Conservation (phyloP, 805 yeast species). For the Yarrowia bubula region DNA sequence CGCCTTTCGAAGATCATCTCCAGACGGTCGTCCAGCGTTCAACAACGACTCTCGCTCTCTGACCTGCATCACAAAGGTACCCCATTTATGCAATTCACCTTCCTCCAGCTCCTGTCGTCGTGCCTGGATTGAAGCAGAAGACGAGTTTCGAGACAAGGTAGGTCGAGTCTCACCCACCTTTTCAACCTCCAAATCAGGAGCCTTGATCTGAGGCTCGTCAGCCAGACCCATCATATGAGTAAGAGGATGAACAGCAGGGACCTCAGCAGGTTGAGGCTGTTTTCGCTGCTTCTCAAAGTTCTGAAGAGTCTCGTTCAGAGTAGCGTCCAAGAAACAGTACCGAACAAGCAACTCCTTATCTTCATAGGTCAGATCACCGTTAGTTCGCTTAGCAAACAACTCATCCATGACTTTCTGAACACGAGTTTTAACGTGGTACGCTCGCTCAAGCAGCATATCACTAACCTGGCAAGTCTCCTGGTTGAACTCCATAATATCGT, state of each 20-base stretch:
- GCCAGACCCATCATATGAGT: constrained; percentile 27
- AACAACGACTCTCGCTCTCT: constrained; percentile 16
- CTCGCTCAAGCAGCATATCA: constrained; percentile 42
- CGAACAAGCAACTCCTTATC: constrained; percentile 76
- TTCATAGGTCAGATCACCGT: constrained; percentile 55
- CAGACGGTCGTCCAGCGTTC: constrained; percentile 43
- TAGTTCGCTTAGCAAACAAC: constrained; percentile 56
- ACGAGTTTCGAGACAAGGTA: constrained; percentile 33
- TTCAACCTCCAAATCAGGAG: constrained; percentile 13
- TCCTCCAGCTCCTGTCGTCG: constrained; percentile 84
- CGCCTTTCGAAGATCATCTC: constrained; percentile 49
- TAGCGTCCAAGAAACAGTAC: constrained; percentile 65
- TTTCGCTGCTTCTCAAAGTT: constrained; percentile 29
- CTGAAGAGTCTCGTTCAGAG: constrained; percentile 54
- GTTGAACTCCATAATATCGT: constrained; percentile 29
- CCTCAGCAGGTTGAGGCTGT: not conserved
- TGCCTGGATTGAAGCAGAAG: constrained; percentile 50
- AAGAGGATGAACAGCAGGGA: constrained; percentile 11
- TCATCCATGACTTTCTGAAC: constrained; percentile 54
- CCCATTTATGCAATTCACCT: constrained; percentile 88
- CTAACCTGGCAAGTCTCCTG: constrained; percentile 34
- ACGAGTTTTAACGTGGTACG: constrained; percentile 43
- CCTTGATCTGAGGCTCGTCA: constrained; percentile 11
- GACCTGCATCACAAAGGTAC: constrained; percentile 71
- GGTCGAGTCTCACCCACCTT: constrained; percentile 19